A percentile compares a stretch with the other conserved stretches of the same genome.
phyloP scores from a whole-genome alignment of 192 early-diverging fungal genomes.

The Funneliformis geosporum region DNA sequence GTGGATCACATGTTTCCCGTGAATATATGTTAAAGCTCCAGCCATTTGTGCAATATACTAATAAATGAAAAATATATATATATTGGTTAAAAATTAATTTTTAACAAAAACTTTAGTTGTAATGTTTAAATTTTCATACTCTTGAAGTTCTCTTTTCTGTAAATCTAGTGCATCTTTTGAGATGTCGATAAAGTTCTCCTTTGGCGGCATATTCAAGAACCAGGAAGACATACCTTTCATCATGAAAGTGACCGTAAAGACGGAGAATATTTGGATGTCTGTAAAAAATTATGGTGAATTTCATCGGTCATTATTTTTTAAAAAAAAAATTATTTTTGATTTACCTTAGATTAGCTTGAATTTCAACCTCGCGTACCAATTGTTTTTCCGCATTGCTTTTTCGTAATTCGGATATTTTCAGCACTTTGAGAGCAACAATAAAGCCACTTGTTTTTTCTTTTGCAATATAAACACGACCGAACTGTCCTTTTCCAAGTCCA shows the following conservation, averaged over 20 bases:
- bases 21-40: conserved; percentile 81
- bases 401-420: conserved; percentile 83
- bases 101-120: background rate
- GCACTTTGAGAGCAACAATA: conserved; percentile 89
- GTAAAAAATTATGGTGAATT: background rate
- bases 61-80: background rate
- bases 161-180: conserved; percentile 72
- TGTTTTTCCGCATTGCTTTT: conserved; percentile 81
- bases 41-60: conserved; percentile 78
- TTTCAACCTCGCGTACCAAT: conserved; percentile 92
- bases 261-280: conserved; percentile 88
- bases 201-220: conserved; percentile 95
- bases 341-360: conserved; percentile 72
- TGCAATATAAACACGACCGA: conserved; percentile 92
- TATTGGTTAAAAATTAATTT: background rate
- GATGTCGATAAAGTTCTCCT: conserved; percentile 88
- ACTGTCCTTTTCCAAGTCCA: conserved; percentile 92
- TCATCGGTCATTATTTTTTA: background rate
- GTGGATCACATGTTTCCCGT: conserved; percentile 90
- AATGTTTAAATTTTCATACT: conserved; percentile 40
- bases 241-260: conserved; percentile 96
- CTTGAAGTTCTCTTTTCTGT: conserved; percentile 72
- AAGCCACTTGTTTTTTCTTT: conserved; percentile 83
- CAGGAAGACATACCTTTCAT: conserved; percentile 86
- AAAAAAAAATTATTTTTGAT: background rate